Base-by-base conservation (phyloP, 2,329 filamentous ascomycete species). In the Thielaviopsis cerberus region DNA sequence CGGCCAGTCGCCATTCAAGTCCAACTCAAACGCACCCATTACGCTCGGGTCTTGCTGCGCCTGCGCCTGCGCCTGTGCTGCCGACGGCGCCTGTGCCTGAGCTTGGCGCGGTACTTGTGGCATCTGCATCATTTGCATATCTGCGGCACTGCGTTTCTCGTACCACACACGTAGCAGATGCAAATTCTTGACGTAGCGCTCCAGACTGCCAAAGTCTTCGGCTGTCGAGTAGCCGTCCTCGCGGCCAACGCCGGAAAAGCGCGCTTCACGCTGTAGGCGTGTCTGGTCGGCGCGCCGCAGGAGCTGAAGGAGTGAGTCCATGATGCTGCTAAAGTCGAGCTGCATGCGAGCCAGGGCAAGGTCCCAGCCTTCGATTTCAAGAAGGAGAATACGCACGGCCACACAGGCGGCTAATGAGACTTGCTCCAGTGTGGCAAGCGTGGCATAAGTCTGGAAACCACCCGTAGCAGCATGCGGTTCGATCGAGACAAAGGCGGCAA, bases 401-500 rank as follows among this genome's bases (percentile, higher is more conserved):
- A 59, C 53, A 22, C 58, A 60, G 7, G 58, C 58, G 3, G 58
- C 58, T 15, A 60, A 51, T 8, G 58, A 60, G 11, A 60, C 58
- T 25, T 60, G 58, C 25, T 60, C 58, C 10, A 60, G 58, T 5
- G 58, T 60, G 0, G 58, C 58, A n/a, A 60, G 58, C 17, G 58
- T 60, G 23, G 58, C 58, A 37, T 60, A 60, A 13, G 58, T 60
- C 52, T 60, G 58, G 51, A 60, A 60, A 22, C 58, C 58, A 25
- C 58, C 58, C 8, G 58, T 60, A n/a, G 58, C 58, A 20, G 58
- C 58, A 17, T 60, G 58, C 25, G 67, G 57, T 1, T 67, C 63
- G 3, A 69, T 62, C 1, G 64, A 64, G 7, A 69, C 64, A 15
- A 70, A 54, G 6, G 67, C 63, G 23, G 64, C 64, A 26, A 70